Evolutionary conservation across 352 stramenopile genomes (phyloP).

Genomic region (Phytophthora quininea): DNA sequence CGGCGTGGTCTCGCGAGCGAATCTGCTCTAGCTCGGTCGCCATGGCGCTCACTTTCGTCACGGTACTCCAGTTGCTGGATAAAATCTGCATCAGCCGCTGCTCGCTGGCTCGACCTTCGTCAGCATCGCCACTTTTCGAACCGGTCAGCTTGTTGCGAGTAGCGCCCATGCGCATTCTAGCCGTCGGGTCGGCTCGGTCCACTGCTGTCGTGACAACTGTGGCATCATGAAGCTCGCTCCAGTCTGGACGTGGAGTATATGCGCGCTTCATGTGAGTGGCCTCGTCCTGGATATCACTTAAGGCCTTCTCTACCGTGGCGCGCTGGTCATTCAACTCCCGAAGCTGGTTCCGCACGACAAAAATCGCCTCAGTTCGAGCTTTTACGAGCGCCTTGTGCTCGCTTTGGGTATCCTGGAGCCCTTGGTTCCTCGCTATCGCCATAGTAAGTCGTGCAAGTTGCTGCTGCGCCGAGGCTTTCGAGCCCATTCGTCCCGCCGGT

Average conservation of each 20-base stretch:
- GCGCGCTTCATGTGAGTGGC: constrained; percentile 53
- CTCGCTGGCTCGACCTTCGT: constrained; percentile 52
- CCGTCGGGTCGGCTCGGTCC: constrained; percentile 42
- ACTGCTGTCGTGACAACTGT: constrained; percentile 62
- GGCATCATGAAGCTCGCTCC: constrained; percentile 58
- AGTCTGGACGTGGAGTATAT: constrained; percentile 71
- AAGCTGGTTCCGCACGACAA: constrained; percentile 57
- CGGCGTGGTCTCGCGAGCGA: constrained; percentile 52
- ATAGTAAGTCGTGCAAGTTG: constrained; percentile 27
- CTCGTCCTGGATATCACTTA: constrained; percentile 38
- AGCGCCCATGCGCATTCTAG: constrained; percentile 41
- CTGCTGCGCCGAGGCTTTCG: constrained; percentile 25
- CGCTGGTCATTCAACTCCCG: constrained; percentile 38
- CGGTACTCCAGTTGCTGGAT: constrained; percentile 61
- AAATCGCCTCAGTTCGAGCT: constrained; percentile 62
- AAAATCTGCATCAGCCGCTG: constrained; percentile 52
- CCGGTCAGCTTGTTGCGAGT: constrained; percentile 27
- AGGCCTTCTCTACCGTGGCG: constrained; percentile 28
- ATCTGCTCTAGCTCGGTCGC: constrained; percentile 55
- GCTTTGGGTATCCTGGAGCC: constrained; percentile 25
- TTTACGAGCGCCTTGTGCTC: constrained; percentile 39
- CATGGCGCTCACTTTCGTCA: constrained; percentile 69
- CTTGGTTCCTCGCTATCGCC: constrained; percentile 24
- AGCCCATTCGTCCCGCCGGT: constrained; percentile 15
- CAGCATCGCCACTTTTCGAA: constrained; percentile 23